Conservation (phyloP, 1,284 basidiomycete genomes). For the Athelia sp. region DNA sequence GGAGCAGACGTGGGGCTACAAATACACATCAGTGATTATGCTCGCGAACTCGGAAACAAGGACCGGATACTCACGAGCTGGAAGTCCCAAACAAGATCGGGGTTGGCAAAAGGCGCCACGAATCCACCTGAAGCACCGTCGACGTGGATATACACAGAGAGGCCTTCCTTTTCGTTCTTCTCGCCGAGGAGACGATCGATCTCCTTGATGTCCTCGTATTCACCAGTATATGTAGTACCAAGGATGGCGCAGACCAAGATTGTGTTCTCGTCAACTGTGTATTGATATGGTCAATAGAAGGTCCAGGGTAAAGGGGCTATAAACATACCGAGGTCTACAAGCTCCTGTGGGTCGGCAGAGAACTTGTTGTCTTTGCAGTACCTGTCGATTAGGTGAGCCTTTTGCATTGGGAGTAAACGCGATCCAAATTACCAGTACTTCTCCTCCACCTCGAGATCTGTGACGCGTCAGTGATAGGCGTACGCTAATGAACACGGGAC, state of each 20-base stretch:
- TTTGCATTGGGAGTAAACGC: constrained; percentile 48
- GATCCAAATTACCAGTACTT: constrained; percentile 66
- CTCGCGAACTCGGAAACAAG: not conserved
- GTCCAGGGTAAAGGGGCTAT: constrained; percentile 58
- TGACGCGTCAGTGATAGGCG: not conserved
- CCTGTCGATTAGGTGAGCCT: not conserved
- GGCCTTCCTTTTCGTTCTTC: constrained; percentile 57
- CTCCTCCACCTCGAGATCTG: not conserved
- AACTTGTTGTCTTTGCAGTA: not conserved
- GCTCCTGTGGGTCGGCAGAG: not conserved
- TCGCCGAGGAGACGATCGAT: constrained; percentile 38
- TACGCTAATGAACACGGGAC: not conserved
- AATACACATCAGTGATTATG: constrained; percentile 53
- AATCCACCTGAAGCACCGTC: constrained; percentile 59
- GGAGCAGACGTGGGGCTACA: constrained; percentile 57
- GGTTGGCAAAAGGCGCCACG: constrained; percentile 60
- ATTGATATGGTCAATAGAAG: constrained; percentile 61
- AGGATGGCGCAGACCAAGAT: constrained; percentile 58
- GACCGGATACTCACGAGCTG: not conserved
- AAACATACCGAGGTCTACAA: constrained; percentile 25
- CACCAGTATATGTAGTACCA: constrained; percentile 69
- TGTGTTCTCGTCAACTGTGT: constrained; percentile 59
- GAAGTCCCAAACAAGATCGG: constrained; percentile 16
- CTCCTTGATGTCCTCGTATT: constrained; percentile 62
- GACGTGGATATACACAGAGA: constrained; percentile 58